A percentile compares a stretch with the other conserved stretches of the same genome.
Evolutionary conservation across 768 basidiomycete species (phyloP).

Genomic region (Tubosaeta brunneosetosa): DNA sequence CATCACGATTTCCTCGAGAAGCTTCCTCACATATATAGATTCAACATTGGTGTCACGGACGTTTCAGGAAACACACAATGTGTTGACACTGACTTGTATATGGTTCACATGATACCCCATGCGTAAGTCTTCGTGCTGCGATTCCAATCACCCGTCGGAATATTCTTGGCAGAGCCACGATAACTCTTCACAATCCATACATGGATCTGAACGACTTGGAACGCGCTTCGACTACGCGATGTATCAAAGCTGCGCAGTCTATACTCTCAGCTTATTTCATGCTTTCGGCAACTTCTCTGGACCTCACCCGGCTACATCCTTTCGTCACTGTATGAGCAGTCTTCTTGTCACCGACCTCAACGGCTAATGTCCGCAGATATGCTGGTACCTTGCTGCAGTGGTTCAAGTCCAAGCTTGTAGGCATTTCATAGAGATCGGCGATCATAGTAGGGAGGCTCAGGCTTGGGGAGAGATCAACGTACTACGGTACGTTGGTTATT

Average conservation of each 20-base stretch:
- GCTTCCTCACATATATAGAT: slow-evolving; percentile 64
- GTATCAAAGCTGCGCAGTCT: slow-evolving; percentile 67
- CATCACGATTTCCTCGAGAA: slow-evolving; percentile 62
- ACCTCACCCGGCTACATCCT: slow-evolving; percentile 75
- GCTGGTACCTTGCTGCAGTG: slow-evolving; percentile 88
- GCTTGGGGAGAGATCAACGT: slow-evolving; percentile 89
- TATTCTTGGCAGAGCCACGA: slow-evolving; percentile 58
- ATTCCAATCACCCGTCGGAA: slow-evolving; percentile 6
- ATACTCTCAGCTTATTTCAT: slow-evolving; percentile 75
- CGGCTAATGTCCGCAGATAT: slow-evolving; percentile 49
- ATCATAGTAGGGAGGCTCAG: slow-evolving; percentile 64
- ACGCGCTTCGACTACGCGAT: slow-evolving; percentile 62
- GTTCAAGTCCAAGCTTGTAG: slow-evolving; percentile 85
- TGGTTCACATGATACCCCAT: slow-evolving; percentile 83
- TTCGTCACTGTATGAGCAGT: slow-evolving; percentile 65
- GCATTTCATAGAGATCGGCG: slow-evolving; percentile 78
- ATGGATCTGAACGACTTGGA: slow-evolving; percentile 67
- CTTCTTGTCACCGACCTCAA: slow-evolving; percentile 5
- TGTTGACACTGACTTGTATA: slow-evolving; percentile 79
- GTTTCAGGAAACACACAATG: slow-evolving; percentile 48
- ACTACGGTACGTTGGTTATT: slow-evolving; percentile 49
- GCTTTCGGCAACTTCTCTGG: slow-evolving; percentile 77
- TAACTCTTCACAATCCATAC: slow-evolving; percentile 83
- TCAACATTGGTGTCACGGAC: slow-evolving; percentile 58
- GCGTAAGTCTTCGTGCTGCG: slow-evolving; percentile 48